These are phyloP conservation scores for maize (Zea mays) DNA, from an alignment of 176 grass and related monocot species.

Conservation along the genomic window DNA sequence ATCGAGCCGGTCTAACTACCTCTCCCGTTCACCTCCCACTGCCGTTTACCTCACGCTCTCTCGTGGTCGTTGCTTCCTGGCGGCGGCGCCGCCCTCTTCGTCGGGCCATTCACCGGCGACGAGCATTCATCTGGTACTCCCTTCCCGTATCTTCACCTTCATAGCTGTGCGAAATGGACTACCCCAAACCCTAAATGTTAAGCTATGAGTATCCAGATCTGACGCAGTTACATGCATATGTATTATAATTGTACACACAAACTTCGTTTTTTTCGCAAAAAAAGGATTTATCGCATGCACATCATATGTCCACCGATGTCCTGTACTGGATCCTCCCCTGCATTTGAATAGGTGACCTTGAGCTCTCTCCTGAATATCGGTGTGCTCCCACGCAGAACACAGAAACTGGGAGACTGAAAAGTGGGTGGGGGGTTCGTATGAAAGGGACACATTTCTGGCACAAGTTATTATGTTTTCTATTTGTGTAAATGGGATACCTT, in stretches of 20 bases:
- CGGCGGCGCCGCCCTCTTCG: too few species aligned
- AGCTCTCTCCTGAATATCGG: not conserved
- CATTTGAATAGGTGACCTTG: not conserved
- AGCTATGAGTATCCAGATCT: not conserved
- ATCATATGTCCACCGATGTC: not conserved
- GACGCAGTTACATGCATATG: not conserved
- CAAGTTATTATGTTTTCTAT: not conserved
- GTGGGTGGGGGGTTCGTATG: not conserved
- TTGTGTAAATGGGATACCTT: not conserved
- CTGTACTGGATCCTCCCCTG: not conserved
- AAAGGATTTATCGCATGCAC: not conserved
- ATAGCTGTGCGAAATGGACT: not conserved
- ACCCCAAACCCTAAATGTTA: not conserved
- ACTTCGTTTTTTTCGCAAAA: not conserved
- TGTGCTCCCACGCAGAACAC: not conserved
- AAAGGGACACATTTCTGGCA: not conserved
- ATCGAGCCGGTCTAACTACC: too few species aligned
- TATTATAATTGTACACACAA: too few species aligned
- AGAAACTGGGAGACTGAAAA: not conserved
- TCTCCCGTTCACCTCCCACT: too few species aligned
- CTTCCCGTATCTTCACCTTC: not conserved
- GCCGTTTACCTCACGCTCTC: too few species aligned
- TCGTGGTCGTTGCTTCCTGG: too few species aligned
- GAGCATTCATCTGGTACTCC: not conserved
- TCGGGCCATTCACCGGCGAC: too few species aligned